Conservation (phyloP, 257 asterid genomes). For the Solanum piurae region DNA sequence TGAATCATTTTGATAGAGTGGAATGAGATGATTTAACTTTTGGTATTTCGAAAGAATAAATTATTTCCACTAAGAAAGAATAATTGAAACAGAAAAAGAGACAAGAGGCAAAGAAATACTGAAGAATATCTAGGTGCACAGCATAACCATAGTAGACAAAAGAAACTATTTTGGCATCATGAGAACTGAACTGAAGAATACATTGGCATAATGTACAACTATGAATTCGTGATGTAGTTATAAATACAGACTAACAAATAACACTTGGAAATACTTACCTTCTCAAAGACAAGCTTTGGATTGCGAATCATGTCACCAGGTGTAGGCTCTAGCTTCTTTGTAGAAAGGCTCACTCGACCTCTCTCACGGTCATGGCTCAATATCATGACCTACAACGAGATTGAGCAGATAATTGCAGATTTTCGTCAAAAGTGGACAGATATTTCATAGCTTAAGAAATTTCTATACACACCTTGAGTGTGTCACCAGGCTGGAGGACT, state of each 20-base stretch:
- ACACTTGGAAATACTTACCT: slow-evolving; percentile 30
- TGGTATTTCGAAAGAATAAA: neutral
- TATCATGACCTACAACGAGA: slow-evolving; percentile 67
- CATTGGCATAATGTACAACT: neutral
- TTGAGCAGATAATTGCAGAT: slow-evolving; percentile 3
- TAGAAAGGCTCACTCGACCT: slow-evolving; percentile 91
- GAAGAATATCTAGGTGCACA: neutral
- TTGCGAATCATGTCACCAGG: slow-evolving; percentile 99
- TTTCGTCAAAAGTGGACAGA: neutral
- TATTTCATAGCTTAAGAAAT: neutral
- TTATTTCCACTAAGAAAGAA: neutral
- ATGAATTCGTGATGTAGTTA: neutral
- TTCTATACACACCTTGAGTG: slow-evolving; percentile 53
- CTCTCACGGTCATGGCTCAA: slow-evolving; percentile 99
- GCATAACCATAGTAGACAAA: neutral
- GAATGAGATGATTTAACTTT: neutral
- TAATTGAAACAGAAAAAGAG: neutral
- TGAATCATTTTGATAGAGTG: neutral
- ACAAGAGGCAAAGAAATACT: neutral
- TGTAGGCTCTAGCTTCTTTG: slow-evolving; percentile 96
- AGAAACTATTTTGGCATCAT: neutral
- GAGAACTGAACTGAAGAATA: neutral
- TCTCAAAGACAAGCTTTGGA: slow-evolving; percentile 89
- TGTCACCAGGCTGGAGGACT: slow-evolving; percentile 93
- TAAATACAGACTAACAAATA: neutral